Evolutionary conservation across 176 grass and related monocot species (phyloP).

Genomic region (Paspalum vaginatum): DNA sequence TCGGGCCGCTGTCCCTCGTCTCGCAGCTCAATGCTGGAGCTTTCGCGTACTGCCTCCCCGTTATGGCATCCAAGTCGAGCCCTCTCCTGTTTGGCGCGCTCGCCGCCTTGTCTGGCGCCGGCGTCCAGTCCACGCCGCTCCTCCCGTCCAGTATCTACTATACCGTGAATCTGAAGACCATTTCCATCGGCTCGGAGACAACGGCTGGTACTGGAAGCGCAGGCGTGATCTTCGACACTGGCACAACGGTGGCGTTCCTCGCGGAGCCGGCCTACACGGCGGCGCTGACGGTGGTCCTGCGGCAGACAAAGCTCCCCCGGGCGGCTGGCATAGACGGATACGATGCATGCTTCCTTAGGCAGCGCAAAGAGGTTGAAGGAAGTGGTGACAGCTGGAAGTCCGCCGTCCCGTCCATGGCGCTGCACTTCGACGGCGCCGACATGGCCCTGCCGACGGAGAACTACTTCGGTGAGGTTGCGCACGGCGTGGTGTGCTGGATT

Average conservation of each 20-base stretch:
- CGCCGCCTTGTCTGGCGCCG: not conserved
- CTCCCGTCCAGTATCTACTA: not conserved
- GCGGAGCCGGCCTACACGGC: conserved; percentile 2
- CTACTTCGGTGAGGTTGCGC: not conserved
- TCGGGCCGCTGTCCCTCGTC: not conserved
- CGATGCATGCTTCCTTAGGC: conserved; percentile 15
- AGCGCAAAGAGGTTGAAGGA: no score
- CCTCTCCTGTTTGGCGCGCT: not conserved
- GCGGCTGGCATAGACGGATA: not conserved
- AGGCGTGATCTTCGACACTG: conserved; percentile 24
- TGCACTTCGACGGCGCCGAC: not conserved
- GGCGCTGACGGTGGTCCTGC: not conserved
- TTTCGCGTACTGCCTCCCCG: not conserved
- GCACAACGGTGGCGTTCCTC: conserved; percentile 32
- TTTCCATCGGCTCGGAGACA: not conserved
- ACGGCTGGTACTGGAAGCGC: not conserved
- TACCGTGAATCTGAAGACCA: not conserved
- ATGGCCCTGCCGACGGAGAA: not conserved
- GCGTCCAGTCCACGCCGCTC: conserved; percentile 14
- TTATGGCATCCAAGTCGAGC: not conserved
- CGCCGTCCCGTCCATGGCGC: not conserved
- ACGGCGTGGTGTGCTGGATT: not conserved
- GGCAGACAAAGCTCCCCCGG: not conserved
- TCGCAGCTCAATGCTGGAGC: not conserved
- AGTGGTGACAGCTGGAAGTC: no score